A percentile compares a stretch with the other conserved stretches of the same genome.
Evolutionary conservation across 768 basidiomycete species (phyloP).

Genomic region (Tricholoma furcatifolium): DNA sequence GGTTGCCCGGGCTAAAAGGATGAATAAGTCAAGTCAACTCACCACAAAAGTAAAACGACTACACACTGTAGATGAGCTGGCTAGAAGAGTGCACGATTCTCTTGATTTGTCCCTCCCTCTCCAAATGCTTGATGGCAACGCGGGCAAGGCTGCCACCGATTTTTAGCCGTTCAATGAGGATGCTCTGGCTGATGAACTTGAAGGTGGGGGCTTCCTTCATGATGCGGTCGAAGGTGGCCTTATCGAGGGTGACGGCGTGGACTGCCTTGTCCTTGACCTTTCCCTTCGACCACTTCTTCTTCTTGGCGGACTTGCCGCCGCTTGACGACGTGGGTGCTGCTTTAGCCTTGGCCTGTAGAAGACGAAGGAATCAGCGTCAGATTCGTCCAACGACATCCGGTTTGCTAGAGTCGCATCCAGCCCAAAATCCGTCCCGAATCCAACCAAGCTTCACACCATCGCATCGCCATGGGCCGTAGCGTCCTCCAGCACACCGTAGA

Average conservation of each 20-base stretch:
- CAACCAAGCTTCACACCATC: not conserved
- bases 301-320: slow-evolving; percentile 91
- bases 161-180: slow-evolving; percentile 98
- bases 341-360: slow-evolving; percentile 68
- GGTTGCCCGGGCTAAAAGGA: slow-evolving; percentile 45
- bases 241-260: slow-evolving; percentile 94
- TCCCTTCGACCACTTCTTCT: slow-evolving; percentile 99
- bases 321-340: slow-evolving; percentile 59
- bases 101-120: slow-evolving; percentile 94
- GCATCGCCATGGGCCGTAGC: not conserved
- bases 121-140: slow-evolving; percentile 85
- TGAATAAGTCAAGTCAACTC: not conserved
- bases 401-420: slow-evolving; percentile 37
- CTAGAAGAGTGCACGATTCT: slow-evolving; percentile 93
- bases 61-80: slow-evolving; percentile 95
- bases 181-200: slow-evolving; percentile 97
- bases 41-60: not conserved
- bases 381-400: slow-evolving; percentile 32
- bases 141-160: slow-evolving; percentile 95
- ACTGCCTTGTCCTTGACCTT: slow-evolving; percentile 99
- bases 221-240: slow-evolving; percentile 89
- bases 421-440: slow-evolving; percentile 10
- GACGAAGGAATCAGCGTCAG: slow-evolving; percentile 17
- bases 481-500: not conserved
- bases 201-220: slow-evolving; percentile 98